Conservation (phyloP, 2,329 filamentous ascomycete genomes). For the Aspergillus sergii region DNA sequence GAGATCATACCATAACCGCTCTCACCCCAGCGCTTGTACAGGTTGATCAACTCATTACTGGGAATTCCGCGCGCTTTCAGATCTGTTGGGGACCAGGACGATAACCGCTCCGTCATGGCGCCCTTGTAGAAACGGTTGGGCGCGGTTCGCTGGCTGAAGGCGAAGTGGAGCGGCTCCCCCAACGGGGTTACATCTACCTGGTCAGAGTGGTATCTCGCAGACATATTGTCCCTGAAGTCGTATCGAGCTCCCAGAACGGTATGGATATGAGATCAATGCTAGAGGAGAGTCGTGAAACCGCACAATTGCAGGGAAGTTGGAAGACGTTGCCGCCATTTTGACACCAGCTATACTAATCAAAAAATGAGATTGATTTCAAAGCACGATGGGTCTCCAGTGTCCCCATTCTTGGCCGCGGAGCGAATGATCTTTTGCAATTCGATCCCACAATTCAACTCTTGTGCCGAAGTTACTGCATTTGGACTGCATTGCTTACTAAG, state of each 20-base stretch:
- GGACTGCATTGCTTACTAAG: neutral
- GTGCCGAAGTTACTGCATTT: neutral
- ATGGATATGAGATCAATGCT: neutral
- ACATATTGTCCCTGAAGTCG: neutral
- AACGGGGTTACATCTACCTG: conserved; percentile 42
- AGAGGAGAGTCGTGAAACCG: neutral
- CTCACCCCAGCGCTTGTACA: conserved; percentile 65
- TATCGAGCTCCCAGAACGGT: neutral
- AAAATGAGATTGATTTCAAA: neutral
- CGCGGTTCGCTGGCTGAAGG: conserved; percentile 58
- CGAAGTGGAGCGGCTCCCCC: conserved; percentile 51
- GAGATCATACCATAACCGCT: conserved; percentile 59
- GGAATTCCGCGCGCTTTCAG: conserved; percentile 57
- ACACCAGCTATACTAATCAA: neutral
- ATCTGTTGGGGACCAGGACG: conserved; percentile 61
- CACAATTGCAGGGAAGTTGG: neutral
- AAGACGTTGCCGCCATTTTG: neutral
- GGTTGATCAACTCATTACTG: conserved; percentile 55
- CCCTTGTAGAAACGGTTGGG: conserved; percentile 69
- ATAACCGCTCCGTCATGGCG: conserved; percentile 67
- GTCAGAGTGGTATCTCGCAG: neutral
- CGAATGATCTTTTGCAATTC: neutral
- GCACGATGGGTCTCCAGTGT: neutral
- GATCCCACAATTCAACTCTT: neutral
- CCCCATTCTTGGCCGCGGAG: neutral